Base-by-base conservation (phyloP, 805 yeast species). In the Cyberlindnera xishuangbannaensis region DNA sequence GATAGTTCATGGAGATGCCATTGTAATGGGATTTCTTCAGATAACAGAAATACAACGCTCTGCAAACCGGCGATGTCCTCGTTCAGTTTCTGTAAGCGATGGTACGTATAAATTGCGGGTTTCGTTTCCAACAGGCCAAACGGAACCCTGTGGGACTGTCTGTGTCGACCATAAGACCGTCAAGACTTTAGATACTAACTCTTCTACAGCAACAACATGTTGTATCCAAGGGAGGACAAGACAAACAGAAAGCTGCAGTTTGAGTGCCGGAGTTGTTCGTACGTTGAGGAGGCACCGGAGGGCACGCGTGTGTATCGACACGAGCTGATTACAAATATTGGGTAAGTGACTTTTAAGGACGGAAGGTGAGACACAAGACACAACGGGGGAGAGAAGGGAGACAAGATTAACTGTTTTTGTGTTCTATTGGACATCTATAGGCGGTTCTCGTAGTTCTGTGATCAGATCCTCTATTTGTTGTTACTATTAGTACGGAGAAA, bases 181-280 rank as follows among this genome's bases (percentile, higher is more conserved):
- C n/a, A n/a, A n/a, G n/a, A 13, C 5, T 14, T 5, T 24, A n/a
- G 15, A 9, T 17, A 29, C 36, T 33, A 38, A 33, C 38, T 25
- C n/a, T 17, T 6, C 19, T 12, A 11, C 29, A 55, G 94, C 74
- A 92, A 92, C 72, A 92, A 92, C 58, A 92, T 92, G 98, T 73
- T 92, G 63, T 92, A 92, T 59, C 98, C 98, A 15, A 77, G 85
- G 47, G 98, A 92, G 65, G 97, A 92, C 57, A 84, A 82, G 53
- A 85, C 80, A 38, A 68, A 74, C 45, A 60, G 53, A 38, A 61
- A 71, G 46, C 76, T 92, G 41, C 66, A 90, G 39, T 92, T 84
- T 58, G 88, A 94, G 39, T 92, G 98, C 63, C 78, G 98, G 54
- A 88, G 90, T 54, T 92, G 98, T 56, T 76, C 85, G 32, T 90